Conservation (phyloP, 306 rosid species). For the Vicia villosa region DNA sequence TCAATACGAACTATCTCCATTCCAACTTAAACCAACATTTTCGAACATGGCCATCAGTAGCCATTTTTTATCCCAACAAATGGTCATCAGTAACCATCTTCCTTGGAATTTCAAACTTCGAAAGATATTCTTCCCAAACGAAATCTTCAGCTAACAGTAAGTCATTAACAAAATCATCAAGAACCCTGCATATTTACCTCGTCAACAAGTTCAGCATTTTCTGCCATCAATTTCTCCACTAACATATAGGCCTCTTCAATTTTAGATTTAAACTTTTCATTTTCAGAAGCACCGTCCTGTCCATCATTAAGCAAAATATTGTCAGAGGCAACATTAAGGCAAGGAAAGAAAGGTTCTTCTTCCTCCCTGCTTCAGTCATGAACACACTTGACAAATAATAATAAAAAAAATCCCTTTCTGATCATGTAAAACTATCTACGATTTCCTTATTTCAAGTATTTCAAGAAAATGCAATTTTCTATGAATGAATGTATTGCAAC, state of each 20-base stretch:
- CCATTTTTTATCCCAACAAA: too few relatives aligned
- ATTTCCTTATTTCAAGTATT: constrained; percentile 15
- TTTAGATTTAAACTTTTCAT: constrained; percentile 66
- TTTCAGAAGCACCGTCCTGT: constrained; percentile 53
- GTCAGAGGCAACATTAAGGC: constrained; percentile 32
- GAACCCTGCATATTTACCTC: constrained; percentile 55
- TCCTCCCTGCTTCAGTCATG: constrained; percentile 28
- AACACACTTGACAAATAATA: not conserved
- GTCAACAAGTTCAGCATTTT: constrained; percentile 90
- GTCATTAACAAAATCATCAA: constrained; percentile 11
- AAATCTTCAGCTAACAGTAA: too few relatives aligned
- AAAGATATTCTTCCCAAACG: too few relatives aligned
- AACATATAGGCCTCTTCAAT: constrained; percentile 62
- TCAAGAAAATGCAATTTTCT: not conserved
- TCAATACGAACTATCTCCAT: too few relatives aligned
- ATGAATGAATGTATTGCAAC: not conserved
- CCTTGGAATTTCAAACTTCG: too few relatives aligned
- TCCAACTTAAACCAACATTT: too few relatives aligned
- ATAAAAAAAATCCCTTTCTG: not conserved
- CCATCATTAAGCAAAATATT: constrained; percentile 31
- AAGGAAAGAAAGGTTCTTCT: constrained; percentile 11
- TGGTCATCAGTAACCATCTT: too few relatives aligned
- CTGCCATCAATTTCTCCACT: constrained; percentile 70
- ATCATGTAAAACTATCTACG: constrained; percentile 5
- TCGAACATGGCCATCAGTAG: too few relatives aligned